Conservation (phyloP, 345 rosid genomes). For the Corymbia maculata region DNA sequence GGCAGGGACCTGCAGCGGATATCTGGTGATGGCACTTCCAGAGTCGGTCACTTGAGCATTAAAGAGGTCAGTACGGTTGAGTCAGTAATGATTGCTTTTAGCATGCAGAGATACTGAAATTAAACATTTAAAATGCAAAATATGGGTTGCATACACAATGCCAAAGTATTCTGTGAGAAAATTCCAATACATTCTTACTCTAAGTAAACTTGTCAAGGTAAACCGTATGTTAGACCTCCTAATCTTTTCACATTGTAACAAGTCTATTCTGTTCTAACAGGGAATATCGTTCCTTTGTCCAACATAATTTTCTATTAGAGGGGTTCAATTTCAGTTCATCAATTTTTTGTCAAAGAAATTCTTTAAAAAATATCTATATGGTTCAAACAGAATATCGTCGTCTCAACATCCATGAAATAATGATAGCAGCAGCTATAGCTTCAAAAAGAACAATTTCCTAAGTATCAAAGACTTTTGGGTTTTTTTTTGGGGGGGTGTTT, state of each 20-base stretch:
- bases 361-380: not conserved
- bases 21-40: conserved; percentile 56
- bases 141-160: not conserved
- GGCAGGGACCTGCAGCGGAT: conserved; percentile 96
- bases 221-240: not conserved
- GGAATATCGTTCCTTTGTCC: not conserved
- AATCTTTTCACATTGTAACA: not conserved
- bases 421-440: not conserved
- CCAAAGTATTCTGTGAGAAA: not conserved
- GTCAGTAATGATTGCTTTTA: not conserved
- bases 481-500: not conserved
- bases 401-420: not conserved
- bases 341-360: not conserved
- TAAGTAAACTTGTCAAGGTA: not conserved
- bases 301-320: not conserved
- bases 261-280: not conserved
- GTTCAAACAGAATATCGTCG: not conserved
- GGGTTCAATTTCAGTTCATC: not conserved
- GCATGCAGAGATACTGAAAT: not conserved
- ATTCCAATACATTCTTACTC: not conserved
- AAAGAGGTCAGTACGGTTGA: conserved; percentile 46
- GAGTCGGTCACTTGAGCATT: conserved; percentile 65
- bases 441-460: not conserved
- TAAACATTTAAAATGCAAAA: not conserved
- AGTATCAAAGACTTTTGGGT: not conserved